Evolutionary conservation across 148 eudicot species (phyloP), one percentile per base, ranked within the genome.

Genomic region (Camellia lanceoleosa): DNA sequence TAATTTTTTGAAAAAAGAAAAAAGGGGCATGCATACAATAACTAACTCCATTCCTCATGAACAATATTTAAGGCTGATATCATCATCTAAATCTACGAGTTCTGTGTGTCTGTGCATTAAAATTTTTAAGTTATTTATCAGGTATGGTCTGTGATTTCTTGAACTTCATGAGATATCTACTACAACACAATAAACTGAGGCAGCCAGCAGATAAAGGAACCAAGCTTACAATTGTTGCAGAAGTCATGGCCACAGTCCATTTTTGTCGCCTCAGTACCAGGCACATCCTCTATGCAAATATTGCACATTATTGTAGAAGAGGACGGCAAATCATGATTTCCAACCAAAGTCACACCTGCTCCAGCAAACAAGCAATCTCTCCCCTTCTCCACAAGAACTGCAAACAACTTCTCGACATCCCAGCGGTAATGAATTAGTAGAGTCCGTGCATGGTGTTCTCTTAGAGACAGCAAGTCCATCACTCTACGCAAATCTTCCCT

Each of bases 241-340:
- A 88, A 92, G 83, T 82, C 77, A 80, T 92, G 97, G 18, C 91
- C 89, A 78, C 97, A 92, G 78, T 91, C 94, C 97, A 92, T 92
- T 74, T 69, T 80, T 44, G 91, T 89, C 54, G 81, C 70, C 78
- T 91, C 89, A 72, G 74, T 71, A 46, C 44, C 79, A 52, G 76
- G 82, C n/a, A 88, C 83, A 74, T 91, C 89, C 76, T 92, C 94
- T 74, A 89, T 83, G 71, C 97, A 92, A 20, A 92, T 83, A 75
- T 76, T 10, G 80, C 97, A 92, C 74, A 81, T 75, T 19, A 86
- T 11, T 2, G 77, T 76, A 42, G 86, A 86, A 68, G 87, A 68
- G 10, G 71, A 49, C 1, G 62, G 71, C 46, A 86, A 77, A 16
- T 83, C 83, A 61, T 41, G 75, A 58, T 75, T 4, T 63, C 87